Base-by-base conservation (phyloP, 805 yeast species). In the Nakazawaea peltata region DNA sequence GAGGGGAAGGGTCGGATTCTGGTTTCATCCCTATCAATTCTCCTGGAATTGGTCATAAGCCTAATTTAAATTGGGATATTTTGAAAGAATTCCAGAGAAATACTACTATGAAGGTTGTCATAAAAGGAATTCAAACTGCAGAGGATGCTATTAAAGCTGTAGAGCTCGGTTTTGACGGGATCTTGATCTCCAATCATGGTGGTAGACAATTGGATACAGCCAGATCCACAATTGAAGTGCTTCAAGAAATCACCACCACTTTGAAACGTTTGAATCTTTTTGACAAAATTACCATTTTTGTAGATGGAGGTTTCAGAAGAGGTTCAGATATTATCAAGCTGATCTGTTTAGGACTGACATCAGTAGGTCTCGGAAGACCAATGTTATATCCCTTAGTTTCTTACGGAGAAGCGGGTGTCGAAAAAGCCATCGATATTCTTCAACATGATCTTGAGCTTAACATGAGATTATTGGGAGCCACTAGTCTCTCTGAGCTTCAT, bases 371-470 rank as follows among this genome's bases (percentile, higher is more conserved):
- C 18, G 63, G 63, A 5, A 39, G 61, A 28, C 51, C 58, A 6
- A 26, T 39, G 15, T 40, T 40, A 13, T 19, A 36, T n/a, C 31
- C 31, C 6, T 18, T 18, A 11, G 31, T 28, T 23, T 18, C 31
- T 7, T 28, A 42, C 24, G 45, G 45, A 35, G n/a, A 53, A 43
- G 43, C 24, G 13, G 80, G 80, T 39, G 78, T 72, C 7, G 54
- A 57, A 7, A 70, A 59, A 43, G 70, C 73, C 0, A 60, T 69
- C 28, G 68, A 68, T 23, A 54, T 80, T 36, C 56, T 82, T 37
- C 69, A 68, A 41, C 78, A 73, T 36, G 90, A 81, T 49, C 42
- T 81, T 16, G 69, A 63, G 39, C 67, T 77, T 74, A 69, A 73
- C 45, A 77, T 82, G 87, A 65, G 83, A 39, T 57, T 82, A 28